These are phyloP conservation scores for Scedosporium minutisporum DNA, from an alignment of 2,329 filamentous ascomycete genomes.

Conservation along the genomic window DNA sequence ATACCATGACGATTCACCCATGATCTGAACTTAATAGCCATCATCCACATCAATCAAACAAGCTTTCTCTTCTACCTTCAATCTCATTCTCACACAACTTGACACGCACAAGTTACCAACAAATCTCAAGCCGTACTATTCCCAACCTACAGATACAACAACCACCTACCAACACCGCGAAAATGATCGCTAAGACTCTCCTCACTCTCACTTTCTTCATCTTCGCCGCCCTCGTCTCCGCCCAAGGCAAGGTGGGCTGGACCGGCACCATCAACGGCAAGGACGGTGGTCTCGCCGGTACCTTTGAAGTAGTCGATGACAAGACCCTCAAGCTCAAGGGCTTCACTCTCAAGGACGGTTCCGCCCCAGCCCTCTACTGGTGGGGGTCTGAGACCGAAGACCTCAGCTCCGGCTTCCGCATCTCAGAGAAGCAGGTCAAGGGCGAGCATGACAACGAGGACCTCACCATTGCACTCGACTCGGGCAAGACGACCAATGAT, in stretches of 20 bases:
- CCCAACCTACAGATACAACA: neutral
- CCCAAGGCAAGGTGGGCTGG: slow-evolving; percentile 8
- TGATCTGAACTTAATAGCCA: neutral
- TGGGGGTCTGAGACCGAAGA: slow-evolving; percentile 14
- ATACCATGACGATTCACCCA: neutral
- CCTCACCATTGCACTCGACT: slow-evolving; percentile 15
- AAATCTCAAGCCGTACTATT: neutral
- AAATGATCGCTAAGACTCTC: neutral
- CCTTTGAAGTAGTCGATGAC: slow-evolving; percentile 14
- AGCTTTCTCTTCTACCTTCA: neutral
- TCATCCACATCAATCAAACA: neutral
- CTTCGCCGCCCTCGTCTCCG: neutral
- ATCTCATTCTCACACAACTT: neutral
- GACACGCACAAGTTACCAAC: neutral
- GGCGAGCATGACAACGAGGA: slow-evolving; percentile 10
- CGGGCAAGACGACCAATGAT: slow-evolving; percentile 14
- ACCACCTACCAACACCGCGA: neutral
- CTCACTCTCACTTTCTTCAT: neutral
- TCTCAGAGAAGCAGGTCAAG: slow-evolving; percentile 15
- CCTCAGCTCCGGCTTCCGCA: slow-evolving; percentile 16
- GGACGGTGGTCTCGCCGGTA: slow-evolving; percentile 17
- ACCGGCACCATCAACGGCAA: slow-evolving; percentile 13
- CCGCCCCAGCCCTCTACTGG: slow-evolving; percentile 18
- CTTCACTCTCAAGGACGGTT: slow-evolving; percentile 17
- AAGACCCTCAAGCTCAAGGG: slow-evolving; percentile 12